Percentiles rank a stretch among this genome's conserved stretches.
Conservation (phyloP, 2,329 filamentous ascomycete species). For the Aphanoascus verrucosus region DNA sequence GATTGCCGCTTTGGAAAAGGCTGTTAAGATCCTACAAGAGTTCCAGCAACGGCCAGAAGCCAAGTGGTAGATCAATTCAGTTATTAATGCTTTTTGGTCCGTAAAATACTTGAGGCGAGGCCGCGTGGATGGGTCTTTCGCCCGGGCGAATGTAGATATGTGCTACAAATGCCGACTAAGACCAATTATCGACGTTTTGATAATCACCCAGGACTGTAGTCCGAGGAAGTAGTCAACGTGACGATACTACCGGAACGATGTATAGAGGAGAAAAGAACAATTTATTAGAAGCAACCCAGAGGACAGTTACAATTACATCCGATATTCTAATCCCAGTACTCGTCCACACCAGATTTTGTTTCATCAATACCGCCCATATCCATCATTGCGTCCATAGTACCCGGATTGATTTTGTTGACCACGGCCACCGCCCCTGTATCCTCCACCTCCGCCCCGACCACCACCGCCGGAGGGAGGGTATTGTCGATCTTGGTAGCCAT, state of each 20-base stretch:
- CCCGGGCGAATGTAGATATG: no score
- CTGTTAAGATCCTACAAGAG: no score
- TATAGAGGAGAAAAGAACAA: no score
- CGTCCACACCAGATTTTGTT: neutral
- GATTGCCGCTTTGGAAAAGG: conserved; percentile 65
- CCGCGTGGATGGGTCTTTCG: no score
- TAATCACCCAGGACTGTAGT: no score
- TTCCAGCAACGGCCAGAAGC: conserved; percentile 48
- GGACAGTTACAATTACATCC: neutral
- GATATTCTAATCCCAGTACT: neutral
- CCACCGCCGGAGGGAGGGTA: conserved; percentile 20
- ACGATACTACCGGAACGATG: no score
- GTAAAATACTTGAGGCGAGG: no score
- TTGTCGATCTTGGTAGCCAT: conserved; percentile 19
- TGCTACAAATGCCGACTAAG: no score
- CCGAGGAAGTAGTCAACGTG: no score
- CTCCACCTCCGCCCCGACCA: conserved; percentile 18
- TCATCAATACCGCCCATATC: conserved; percentile 31
- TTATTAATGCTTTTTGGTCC: no score
- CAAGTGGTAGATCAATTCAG: conserved; percentile 21
- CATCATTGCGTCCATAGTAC: conserved; percentile 26
- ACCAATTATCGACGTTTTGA: no score
- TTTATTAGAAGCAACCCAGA: neutral
- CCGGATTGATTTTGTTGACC: conserved; percentile 14
- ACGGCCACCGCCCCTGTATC: conserved; percentile 17